phyloP scores from a whole-genome alignment of 108 stramenopile genomes.

The Tribonema minus region DNA sequence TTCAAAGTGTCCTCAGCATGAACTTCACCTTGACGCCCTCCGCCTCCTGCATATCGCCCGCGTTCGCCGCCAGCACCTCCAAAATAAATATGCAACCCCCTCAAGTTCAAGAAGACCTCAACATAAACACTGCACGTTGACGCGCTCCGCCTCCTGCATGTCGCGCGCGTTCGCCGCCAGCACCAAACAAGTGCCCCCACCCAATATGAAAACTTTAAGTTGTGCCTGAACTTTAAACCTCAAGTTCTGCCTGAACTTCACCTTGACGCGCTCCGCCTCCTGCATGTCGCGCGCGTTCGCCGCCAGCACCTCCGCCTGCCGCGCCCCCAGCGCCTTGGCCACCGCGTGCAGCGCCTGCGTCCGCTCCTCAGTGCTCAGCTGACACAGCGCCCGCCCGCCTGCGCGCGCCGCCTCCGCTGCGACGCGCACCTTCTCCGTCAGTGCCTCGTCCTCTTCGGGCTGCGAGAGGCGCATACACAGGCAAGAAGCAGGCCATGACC shows the following conservation, averaged over 20 bases:
- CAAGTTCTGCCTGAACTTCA: background rate
- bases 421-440: no score
- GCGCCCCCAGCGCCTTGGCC: constrained; percentile 65
- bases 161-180: constrained; percentile 75
- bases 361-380: constrained; percentile 53
- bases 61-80: constrained; percentile 66
- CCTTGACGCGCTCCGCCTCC: constrained; percentile 69
- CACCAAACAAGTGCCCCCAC: constrained; percentile 20
- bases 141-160: constrained; percentile 68
- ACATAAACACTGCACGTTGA: constrained; percentile 46
- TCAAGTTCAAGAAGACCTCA: background rate
- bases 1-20: no score
- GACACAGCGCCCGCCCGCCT: constrained; percentile 38
- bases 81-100: background rate
- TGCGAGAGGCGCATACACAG: no score
- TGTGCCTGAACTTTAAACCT: background rate
- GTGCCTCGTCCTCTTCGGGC: no score
- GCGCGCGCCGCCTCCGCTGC: constrained; percentile 65
- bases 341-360: constrained; percentile 72
- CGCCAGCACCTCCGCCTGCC: constrained; percentile 65
- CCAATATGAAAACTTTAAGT: no score
- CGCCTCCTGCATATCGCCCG: constrained; percentile 73
- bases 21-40: constrained; percentile 59
- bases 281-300: constrained; percentile 81
- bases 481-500: no score